These are phyloP conservation scores for Thalassia testudinum DNA, from an alignment of 116 monocot genomes.

Conservation along the genomic window DNA sequence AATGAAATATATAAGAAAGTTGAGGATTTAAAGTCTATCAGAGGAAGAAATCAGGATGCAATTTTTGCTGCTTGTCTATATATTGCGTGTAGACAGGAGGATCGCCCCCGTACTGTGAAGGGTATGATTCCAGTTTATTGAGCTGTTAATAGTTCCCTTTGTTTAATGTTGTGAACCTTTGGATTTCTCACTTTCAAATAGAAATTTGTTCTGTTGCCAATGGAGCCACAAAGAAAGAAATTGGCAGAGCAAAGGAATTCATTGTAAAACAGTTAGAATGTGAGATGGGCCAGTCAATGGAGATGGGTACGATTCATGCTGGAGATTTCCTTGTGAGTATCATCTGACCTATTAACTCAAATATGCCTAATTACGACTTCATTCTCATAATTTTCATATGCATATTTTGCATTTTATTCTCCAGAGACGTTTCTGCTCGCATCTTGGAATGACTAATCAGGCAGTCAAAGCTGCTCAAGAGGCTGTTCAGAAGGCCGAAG, in stretches of 20 bases:
- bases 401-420: constrained; percentile 3
- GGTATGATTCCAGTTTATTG: constrained; percentile 18
- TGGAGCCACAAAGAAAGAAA: constrained; percentile 78
- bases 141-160: not conserved
- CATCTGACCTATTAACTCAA: not conserved
- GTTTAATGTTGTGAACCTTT: not conserved
- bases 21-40: constrained; percentile 40
- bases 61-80: constrained; percentile 44
- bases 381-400: not conserved
- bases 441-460: constrained; percentile 63
- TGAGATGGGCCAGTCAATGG: constrained; percentile 57
- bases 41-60: constrained; percentile 55
- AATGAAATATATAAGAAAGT: constrained; percentile 55
- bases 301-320: constrained; percentile 77
- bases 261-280: constrained; percentile 72
- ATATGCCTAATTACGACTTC: not conserved
- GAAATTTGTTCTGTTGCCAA: constrained; percentile 69
- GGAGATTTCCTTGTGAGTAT: constrained; percentile 54
- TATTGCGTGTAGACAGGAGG: constrained; percentile 49
- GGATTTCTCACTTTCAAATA: constrained; percentile 6
- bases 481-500: constrained; percentile 52
- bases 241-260: constrained; percentile 54
- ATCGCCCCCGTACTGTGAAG: constrained; percentile 49
- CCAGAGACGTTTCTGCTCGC: constrained; percentile 58
- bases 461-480: constrained; percentile 62